Conservation (phyloP, 768 basidiomycete species). For the Mycena amicta region DNA sequence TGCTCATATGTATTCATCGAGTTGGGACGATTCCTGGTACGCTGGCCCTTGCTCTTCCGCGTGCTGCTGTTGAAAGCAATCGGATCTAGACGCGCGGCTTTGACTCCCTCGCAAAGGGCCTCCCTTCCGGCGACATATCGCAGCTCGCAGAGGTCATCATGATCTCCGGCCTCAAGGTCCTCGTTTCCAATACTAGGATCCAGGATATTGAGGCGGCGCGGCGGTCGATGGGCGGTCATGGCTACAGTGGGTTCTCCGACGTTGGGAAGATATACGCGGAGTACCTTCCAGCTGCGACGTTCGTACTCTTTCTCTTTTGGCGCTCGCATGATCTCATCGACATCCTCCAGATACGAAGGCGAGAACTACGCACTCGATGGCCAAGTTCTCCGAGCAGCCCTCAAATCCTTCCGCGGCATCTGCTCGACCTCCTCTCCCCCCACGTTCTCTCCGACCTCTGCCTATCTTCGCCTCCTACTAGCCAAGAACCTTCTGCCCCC, state of each 20-base stretch:
- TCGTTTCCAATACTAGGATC: no score
- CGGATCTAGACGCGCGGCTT: no score
- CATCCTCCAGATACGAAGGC: constrained; percentile 62
- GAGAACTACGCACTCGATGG: constrained; percentile 79
- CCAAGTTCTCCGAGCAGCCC: constrained; percentile 72
- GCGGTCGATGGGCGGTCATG: no score
- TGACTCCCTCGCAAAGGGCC: no score
- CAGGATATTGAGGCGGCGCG: no score
- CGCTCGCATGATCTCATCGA: constrained; percentile 3
- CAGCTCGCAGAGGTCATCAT: no score
- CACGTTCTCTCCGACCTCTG: constrained; percentile 44
- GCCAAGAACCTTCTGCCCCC: constrained; percentile 22
- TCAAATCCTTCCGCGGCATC: constrained; percentile 55
- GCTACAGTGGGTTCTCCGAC: constrained; percentile 69
- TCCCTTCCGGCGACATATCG: no score
- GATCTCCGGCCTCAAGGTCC: no score
- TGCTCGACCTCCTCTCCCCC: constrained; percentile 31
- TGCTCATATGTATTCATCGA: constrained; percentile 68
- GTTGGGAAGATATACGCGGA: constrained; percentile 67
- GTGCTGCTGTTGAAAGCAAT: no score
- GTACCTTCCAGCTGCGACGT: constrained; percentile 68
- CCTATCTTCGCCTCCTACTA: constrained; percentile 59
- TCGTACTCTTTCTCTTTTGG: no score
- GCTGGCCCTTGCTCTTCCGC: constrained; percentile 22
- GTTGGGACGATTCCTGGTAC: constrained; percentile 61